phyloP scores from a whole-genome alignment of 768 basidiomycete genomes.

The Russula sp. region DNA sequence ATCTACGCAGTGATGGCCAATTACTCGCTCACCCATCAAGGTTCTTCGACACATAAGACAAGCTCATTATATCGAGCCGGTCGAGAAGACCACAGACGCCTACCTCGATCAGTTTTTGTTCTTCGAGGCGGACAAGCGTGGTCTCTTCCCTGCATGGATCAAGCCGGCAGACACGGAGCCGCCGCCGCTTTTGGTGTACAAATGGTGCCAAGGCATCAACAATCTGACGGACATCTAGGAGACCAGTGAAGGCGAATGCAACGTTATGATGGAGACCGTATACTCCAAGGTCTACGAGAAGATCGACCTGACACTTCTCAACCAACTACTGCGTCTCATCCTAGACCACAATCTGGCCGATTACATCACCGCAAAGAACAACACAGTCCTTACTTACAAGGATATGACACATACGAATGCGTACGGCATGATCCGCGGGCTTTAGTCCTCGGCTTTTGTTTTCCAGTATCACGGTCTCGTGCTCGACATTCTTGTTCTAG shows the following conservation, averaged over 20 bases:
- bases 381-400: slow-evolving; percentile 91
- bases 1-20: too few relatives aligned
- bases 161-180: slow-evolving; percentile 97
- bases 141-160: slow-evolving; percentile 98
- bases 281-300: slow-evolving; percentile 98
- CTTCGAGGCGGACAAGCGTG: slow-evolving; percentile 98
- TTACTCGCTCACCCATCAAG: too few relatives aligned
- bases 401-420: slow-evolving; percentile 98
- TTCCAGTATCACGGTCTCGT: too few relatives aligned
- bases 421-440: slow-evolving; percentile 92
- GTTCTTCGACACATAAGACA: slow-evolving; percentile 97
- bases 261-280: slow-evolving; percentile 98
- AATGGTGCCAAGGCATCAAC: slow-evolving; percentile 99
- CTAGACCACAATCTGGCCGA: slow-evolving; percentile 98
- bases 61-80: slow-evolving; percentile 97
- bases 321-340: slow-evolving; percentile 91
- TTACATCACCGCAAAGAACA: slow-evolving; percentile 99
- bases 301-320: slow-evolving; percentile 92
- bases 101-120: slow-evolving; percentile 98
- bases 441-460: slow-evolving; percentile 98
- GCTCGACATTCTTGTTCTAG: slow-evolving; percentile 87
- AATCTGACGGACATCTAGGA: slow-evolving; percentile 98
- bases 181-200: slow-evolving; percentile 94
- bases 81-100: slow-evolving; percentile 99
- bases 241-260: slow-evolving; percentile 95